A percentile compares a stretch with the other conserved stretches of the same genome.
Evolutionary conservation across 441 rosid species (phyloP).

Genomic region (Bruguiera hainesii): DNA sequence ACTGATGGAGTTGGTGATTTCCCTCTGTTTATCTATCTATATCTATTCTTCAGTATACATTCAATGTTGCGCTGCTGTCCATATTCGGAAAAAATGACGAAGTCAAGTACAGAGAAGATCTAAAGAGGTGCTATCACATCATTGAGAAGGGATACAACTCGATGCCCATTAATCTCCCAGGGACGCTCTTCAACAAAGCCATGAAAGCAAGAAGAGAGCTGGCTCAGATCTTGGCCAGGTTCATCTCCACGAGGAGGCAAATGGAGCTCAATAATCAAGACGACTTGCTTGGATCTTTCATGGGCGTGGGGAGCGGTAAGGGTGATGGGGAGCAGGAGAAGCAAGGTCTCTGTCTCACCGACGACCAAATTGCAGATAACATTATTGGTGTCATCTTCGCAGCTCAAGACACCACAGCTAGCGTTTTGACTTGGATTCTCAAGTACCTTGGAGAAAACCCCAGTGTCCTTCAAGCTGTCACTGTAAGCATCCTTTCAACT

Average conservation of each 20-base stretch:
- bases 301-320: slow-evolving; percentile 65
- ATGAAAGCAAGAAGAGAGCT: slow-evolving; percentile 90
- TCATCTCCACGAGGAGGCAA: slow-evolving; percentile 60
- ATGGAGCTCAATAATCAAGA: slow-evolving; percentile 42
- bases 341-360: slow-evolving; percentile 32
- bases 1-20: not conserved
- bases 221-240: slow-evolving; percentile 65
- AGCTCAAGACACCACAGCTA: slow-evolving; percentile 96
- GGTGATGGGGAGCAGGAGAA: too few relatives aligned
- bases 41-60: slow-evolving; percentile 58
- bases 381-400: slow-evolving; percentile 93
- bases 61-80: slow-evolving; percentile 83
- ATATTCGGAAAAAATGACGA: slow-evolving; percentile 93
- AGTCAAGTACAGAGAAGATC: slow-evolving; percentile 72
- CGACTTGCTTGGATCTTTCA: slow-evolving; percentile 87
- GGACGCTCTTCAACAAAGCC: slow-evolving; percentile 82
- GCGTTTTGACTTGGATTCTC: slow-evolving; percentile 88
- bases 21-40: not conserved
- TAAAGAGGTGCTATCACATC: slow-evolving; percentile 81
- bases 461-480: slow-evolving; percentile 72
- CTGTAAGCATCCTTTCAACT: slow-evolving; percentile 39
- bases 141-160: slow-evolving; percentile 96
- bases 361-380: slow-evolving; percentile 92
- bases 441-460: slow-evolving; percentile 88
- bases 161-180: slow-evolving; percentile 87